Evolutionary conservation across 495 filamentous ascomycete species (phyloP).

Genomic region (Annulohypoxylon maeteangense): DNA sequence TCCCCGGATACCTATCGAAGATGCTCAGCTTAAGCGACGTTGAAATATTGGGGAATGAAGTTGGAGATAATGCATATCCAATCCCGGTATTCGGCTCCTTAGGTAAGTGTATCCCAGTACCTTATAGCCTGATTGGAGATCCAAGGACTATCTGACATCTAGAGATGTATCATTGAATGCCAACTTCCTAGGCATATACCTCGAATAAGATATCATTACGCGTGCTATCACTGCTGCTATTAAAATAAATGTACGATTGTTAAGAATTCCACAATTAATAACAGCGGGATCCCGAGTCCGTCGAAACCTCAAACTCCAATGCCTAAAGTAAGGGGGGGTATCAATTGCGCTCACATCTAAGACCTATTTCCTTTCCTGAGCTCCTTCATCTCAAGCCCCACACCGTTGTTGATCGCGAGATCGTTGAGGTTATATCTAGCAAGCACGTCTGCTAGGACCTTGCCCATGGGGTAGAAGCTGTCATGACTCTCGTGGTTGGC

Average conservation of each 20-base stretch:
- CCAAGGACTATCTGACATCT: too few relatives aligned
- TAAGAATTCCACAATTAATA: slow-evolving; percentile 1
- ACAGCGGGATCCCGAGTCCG: background rate
- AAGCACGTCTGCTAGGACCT: slow-evolving; percentile 51
- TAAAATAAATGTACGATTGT: slow-evolving; percentile 1
- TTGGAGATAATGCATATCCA: background rate
- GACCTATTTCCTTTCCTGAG: slow-evolving; percentile 25
- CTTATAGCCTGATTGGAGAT: background rate
- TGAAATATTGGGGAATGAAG: background rate
- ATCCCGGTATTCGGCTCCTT: background rate
- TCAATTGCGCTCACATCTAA: slow-evolving; percentile 28
- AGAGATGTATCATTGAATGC: background rate
- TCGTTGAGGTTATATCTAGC: slow-evolving; percentile 51
- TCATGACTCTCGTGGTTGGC: slow-evolving; percentile 57
- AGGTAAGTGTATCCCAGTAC: background rate
- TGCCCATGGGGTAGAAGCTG: slow-evolving; percentile 62
- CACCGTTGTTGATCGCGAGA: slow-evolving; percentile 35
- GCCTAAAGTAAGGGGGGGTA: slow-evolving; percentile 35
- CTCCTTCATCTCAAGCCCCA: slow-evolving; percentile 44
- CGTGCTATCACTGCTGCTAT: slow-evolving; percentile 3
- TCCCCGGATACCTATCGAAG: background rate
- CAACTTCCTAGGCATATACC: background rate
- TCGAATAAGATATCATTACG: slow-evolving; percentile 13
- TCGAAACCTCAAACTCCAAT: slow-evolving; percentile 29
- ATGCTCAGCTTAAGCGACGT: background rate